Evolutionary conservation across 495 filamentous ascomycete species (phyloP).

Genomic region (Hyaloscypha finlandica): DNA sequence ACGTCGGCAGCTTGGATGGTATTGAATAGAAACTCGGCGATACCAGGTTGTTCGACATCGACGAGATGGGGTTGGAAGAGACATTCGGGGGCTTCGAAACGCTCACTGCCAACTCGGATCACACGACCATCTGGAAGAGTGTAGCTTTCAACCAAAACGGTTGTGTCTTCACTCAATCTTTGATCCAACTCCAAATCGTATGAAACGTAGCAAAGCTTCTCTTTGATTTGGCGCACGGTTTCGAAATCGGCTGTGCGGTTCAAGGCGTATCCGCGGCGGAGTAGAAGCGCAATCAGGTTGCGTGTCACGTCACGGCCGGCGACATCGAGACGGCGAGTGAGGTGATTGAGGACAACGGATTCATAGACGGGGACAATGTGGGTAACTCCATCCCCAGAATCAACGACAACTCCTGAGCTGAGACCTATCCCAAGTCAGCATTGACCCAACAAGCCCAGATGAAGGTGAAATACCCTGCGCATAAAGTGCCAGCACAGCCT

Average conservation of each 20-base stretch:
- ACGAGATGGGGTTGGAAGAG: constrained; percentile 98
- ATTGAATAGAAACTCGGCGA: constrained; percentile 97
- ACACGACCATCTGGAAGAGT: constrained; percentile 95
- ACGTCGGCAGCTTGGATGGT: constrained; percentile 96
- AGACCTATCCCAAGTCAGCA: constrained; percentile 45
- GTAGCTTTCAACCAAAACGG: constrained; percentile 95
- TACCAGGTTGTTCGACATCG: constrained; percentile 95
- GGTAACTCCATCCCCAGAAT: constrained; percentile 97
- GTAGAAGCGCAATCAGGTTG: constrained; percentile 92
- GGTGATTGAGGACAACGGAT: constrained; percentile 94
- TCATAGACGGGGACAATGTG: constrained; percentile 99
- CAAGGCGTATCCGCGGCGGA: constrained; percentile 92
- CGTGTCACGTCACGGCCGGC: constrained; percentile 96
- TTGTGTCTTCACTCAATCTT: constrained; percentile 94
- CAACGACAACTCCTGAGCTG: constrained; percentile 93
- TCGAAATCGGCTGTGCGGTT: constrained; percentile 99
- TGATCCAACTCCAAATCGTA: constrained; percentile 98
- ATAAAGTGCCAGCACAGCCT: constrained; percentile 96
- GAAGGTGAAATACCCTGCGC: constrained; percentile 72
- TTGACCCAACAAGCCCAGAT: constrained; percentile 1
- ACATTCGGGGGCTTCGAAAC: constrained; percentile 97
- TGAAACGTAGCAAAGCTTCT: constrained; percentile 99
- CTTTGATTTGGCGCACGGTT: constrained; percentile 98
- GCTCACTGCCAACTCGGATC: constrained; percentile 91
- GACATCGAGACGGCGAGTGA: constrained; percentile 90